These are phyloP conservation scores for Aspergillus homomorphus DNA, from an alignment of 495 filamentous ascomycete genomes.

Conservation along the genomic window DNA sequence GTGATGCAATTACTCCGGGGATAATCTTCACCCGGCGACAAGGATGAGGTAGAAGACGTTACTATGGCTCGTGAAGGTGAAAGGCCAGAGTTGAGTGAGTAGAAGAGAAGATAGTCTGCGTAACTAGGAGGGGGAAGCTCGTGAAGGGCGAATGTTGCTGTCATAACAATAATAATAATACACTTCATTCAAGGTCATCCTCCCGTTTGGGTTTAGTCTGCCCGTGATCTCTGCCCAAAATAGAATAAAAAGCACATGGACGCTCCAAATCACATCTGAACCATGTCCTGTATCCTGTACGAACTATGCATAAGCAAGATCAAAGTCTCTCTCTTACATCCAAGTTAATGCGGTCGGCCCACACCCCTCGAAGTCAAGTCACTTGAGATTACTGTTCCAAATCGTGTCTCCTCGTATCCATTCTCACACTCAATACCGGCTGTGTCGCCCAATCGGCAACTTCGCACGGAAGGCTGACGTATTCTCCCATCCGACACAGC, in stretches of 20 bases:
- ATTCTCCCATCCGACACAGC: not conserved
- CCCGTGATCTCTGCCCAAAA: not conserved
- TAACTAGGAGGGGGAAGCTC: not conserved
- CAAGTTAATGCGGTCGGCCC: not conserved
- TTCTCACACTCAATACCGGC: not conserved
- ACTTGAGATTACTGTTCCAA: not conserved
- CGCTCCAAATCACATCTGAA: not conserved
- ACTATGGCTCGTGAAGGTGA: too few relatives aligned
- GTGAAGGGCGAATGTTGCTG: not conserved
- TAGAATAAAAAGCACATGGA: not conserved
- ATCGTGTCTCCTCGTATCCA: not conserved
- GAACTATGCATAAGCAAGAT: not conserved
- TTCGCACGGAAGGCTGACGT: not conserved
- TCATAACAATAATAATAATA: not conserved
- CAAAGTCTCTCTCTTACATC: not conserved
- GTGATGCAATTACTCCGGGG: not conserved
- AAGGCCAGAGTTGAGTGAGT: not conserved
- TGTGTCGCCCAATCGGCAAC: not conserved
- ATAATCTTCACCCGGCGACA: not conserved
- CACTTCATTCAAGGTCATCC: not conserved
- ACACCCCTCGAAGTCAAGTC: too few relatives aligned
- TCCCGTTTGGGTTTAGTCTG: not conserved
- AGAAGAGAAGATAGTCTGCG: not conserved
- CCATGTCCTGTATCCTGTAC: too few relatives aligned
- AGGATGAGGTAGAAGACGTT: not conserved